Evolutionary conservation across 345 rosid genomes (phyloP).

Genomic region (Rubroshorea leprosula): DNA sequence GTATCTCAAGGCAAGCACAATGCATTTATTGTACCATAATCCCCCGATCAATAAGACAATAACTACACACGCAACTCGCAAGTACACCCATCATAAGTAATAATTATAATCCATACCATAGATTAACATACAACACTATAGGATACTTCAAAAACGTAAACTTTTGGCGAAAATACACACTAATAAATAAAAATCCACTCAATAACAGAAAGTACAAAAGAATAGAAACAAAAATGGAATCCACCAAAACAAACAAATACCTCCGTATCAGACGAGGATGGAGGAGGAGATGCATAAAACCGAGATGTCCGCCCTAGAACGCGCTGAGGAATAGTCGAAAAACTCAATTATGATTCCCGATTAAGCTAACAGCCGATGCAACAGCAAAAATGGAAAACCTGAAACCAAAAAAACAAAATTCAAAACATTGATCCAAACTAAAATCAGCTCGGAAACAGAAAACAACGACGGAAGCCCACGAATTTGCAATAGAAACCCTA

Average conservation of each 20-base stretch:
- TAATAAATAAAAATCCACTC: neutral
- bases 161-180: constrained; percentile 9
- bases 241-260: constrained; percentile 18
- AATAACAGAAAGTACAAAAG: neutral
- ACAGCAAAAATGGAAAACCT: constrained; percentile 31
- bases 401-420: constrained; percentile 9
- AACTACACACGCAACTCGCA: constrained; percentile 4
- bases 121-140: neutral
- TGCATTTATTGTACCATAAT: neutral
- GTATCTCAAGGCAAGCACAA: neutral
- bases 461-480: neutral
- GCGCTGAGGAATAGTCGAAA: neutral
- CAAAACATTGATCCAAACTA: neutral
- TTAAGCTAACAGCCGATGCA: constrained; percentile 30
- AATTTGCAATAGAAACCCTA: neutral
- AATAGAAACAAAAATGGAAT: neutral
- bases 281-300: constrained; percentile 16
- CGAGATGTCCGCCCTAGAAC: neutral
- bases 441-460: neutral
- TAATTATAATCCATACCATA: too few relatives aligned
- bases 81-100: neutral
- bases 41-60: neutral
- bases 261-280: constrained; percentile 36
- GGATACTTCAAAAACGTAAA: constrained; percentile 9
- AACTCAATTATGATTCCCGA: constrained; percentile 24